Percentiles rank a stretch among this genome's conserved stretches.
These are phyloP conservation scores for Aspergillus novofumigatus DNA, from an alignment of 2,329 filamentous ascomycete species.

Conservation along the genomic window DNA sequence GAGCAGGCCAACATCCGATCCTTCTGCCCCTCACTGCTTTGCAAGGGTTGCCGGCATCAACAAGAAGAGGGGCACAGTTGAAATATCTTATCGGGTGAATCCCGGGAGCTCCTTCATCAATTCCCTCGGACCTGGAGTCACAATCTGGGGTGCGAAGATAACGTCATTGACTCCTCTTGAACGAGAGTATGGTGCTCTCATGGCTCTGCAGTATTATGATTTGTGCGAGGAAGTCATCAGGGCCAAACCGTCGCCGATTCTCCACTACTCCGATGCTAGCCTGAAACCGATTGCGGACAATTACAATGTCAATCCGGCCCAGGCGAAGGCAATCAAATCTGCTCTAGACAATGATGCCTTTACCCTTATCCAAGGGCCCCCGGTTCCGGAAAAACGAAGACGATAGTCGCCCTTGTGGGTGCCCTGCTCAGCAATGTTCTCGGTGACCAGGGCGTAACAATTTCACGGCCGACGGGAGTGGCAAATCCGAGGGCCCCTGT, in stretches of 20 bases:
- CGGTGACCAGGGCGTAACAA: conserved; percentile 46
- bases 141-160: conserved; percentile 73
- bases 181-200: conserved; percentile 87
- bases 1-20: conserved; percentile 63
- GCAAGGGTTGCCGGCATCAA: conserved; percentile 76
- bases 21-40: conserved; percentile 71
- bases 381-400: conserved; percentile 97
- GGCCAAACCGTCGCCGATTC: conserved; percentile 83
- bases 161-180: conserved; percentile 93
- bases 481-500: conserved; percentile 29
- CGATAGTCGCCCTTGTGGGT: conserved; percentile 93
- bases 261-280: conserved; percentile 72
- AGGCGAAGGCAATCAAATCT: conserved; percentile 86
- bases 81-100: conserved; percentile 81
- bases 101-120: conserved; percentile 60
- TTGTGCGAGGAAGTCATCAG: conserved; percentile 86
- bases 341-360: conserved; percentile 95
- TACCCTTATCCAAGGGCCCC: conserved; percentile 91
- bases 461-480: conserved; percentile 41
- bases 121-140: conserved; percentile 63
- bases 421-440: conserved; percentile 66
- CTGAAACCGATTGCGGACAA: conserved; percentile 66
- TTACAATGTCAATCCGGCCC: conserved; percentile 81
- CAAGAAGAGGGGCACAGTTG: conserved; percentile 74
- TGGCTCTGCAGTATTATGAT: conserved; percentile 92